Conservation (phyloP, 2,329 filamentous ascomycete genomes). For the Neofusicoccum cordaticola region DNA sequence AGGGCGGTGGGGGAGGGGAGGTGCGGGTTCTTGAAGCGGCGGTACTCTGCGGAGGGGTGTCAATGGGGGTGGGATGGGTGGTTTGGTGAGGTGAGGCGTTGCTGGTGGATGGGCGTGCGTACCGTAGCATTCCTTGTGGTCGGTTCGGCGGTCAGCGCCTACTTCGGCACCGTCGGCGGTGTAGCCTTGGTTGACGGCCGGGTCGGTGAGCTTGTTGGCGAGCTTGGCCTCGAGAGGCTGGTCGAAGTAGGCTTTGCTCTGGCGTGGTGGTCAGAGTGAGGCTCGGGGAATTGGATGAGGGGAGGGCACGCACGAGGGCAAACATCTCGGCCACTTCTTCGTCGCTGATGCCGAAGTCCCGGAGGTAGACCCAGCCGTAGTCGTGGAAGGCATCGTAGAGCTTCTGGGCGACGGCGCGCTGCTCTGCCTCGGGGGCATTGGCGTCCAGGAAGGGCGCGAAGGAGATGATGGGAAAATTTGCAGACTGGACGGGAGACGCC, state of each 20-base stretch:
- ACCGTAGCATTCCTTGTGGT: constrained; percentile 55
- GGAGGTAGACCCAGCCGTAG: constrained; percentile 85
- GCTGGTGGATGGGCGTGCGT: not conserved
- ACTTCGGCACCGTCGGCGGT: constrained; percentile 44
- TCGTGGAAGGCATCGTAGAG: constrained; percentile 79
- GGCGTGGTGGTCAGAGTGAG: not conserved
- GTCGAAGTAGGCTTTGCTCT: constrained; percentile 39
- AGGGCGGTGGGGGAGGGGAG: constrained; percentile 60
- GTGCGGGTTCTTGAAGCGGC: constrained; percentile 56
- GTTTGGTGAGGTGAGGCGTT: not conserved
- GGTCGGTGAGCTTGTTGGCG: constrained; percentile 39
- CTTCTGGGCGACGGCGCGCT: constrained; percentile 64
- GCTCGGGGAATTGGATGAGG: not conserved
- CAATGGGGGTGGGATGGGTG: not conserved
- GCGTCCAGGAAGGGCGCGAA: constrained; percentile 5
- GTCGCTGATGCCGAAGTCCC: constrained; percentile 69
- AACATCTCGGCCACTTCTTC: constrained; percentile 63
- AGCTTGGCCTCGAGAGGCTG: constrained; percentile 38
- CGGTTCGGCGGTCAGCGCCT: constrained; percentile 34
- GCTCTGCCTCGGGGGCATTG: constrained; percentile 41
- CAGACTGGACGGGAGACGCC: not conserved
- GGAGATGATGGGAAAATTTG: constrained; percentile 12
- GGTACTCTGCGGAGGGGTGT: constrained; percentile 47
- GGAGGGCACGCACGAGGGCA: constrained; percentile 24
- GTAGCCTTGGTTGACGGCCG: constrained; percentile 49